Evolutionary conservation across 306 rosid species (phyloP), one percentile per base, ranked within the genome.

Genomic region (Rosa rugosa): DNA sequence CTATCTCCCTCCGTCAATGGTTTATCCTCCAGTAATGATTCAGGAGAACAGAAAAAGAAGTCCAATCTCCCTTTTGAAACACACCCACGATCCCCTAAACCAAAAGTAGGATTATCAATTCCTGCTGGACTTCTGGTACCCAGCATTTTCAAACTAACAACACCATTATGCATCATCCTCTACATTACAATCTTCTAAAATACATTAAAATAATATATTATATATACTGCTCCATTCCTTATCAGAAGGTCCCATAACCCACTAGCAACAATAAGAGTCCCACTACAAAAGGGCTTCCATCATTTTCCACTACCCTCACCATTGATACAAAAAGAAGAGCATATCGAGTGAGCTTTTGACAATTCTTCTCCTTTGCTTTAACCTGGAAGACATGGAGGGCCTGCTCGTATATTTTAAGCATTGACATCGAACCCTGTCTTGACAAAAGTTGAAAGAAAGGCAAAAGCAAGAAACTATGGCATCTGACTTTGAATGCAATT

Each of bases 401-500:
- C 82, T 82, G 87, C 91, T 81, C 69, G 75, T 74, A 71, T 79
- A 85, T 45, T 85, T 75, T 65, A 72, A 77, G 91, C 91, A 87
- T 85, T 86, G 92, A 90, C 89, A 91, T 83, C 84, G 66, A 88
- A 67, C 86, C 91, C 87, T 75, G 82, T 79, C 82, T 86, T 82
- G 84, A 86, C 89, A 89, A 90, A 91, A 86, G 88, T 49, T 78
- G 75, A 82, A 88, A 85, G 84, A 69, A 76, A 59, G 77, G 40
- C 69, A 85, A 89, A 89, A 75, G 83, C 83, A 83, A 79, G 69
- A 40, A 75, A 83, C 84, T 83, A 80, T 90, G 98, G 92, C 94
- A 94, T 92, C 94, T 84, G 92, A 94, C 98, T 90, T 84, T 83
- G 96, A 94, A 81, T 84, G 91, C 97, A 91, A 82, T 86, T 86